Evolutionary conservation across 805 yeast species (phyloP), one percentile per base, ranked within the genome.

Genomic region (Ogataea siamensis): DNA sequence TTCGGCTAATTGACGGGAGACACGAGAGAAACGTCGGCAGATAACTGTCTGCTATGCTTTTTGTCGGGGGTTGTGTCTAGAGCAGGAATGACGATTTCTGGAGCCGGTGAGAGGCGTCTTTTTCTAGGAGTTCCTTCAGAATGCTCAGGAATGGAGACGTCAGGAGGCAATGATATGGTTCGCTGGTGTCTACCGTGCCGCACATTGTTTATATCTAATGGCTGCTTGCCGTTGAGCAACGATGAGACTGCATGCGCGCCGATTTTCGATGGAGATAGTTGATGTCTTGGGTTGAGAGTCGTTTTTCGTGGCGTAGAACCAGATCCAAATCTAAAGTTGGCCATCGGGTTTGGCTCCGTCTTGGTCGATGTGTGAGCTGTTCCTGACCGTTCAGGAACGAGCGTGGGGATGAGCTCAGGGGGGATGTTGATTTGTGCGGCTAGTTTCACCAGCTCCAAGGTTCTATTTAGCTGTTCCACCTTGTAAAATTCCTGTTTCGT

Each of bases 401-500:
- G 58, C 12, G 67, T 48, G 0, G 93, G 83, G 10, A 88, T 78
- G 44, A 80, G 56, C 33, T 71, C 60, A 1, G 79, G 66, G 0
- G 95, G 93, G 2, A 88, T 64, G 12, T 80, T 80, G 10, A 80
- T 73, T 16, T 64, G 64, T 5, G 74, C 52, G 0, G 94, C 89
- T 10, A 68, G 63, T 42, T 76, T 76, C 34, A 89, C 52, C 13
- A 88, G 66, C 36, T 81, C 80, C 21, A 83, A 61, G 15, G 83
- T 73, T 39, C 74, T 71, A 28, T 73, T 71, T 17, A 82, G 67
- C 27, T 72, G 63, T 54, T 88, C 95, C 14, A 81, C 64, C 37
- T 71, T 73, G 56, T 83, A 82, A 49, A 69, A 80, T 48, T 83
- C 93, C 57, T 88, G 96, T 47, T 82, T 83, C 2, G 96, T 83